Evolutionary conservation across 306 rosid species (phyloP).

Genomic region (Biancaea sappan): DNA sequence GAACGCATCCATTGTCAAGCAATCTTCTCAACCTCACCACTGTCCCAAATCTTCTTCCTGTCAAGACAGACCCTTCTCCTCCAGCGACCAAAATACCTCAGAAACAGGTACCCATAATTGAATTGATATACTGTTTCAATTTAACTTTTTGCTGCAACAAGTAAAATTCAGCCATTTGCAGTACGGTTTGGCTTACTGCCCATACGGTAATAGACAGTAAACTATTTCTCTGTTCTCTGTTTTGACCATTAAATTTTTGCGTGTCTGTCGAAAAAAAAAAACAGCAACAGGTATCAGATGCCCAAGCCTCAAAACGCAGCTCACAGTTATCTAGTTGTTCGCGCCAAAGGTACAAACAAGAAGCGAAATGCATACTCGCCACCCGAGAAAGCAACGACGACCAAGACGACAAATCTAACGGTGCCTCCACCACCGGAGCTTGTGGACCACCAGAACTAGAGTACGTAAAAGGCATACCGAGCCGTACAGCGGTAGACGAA

Average conservation of each 20-base stretch:
- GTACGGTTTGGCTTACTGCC: not conserved
- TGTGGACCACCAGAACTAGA: conserved; percentile 43
- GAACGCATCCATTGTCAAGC: too few relatives aligned
- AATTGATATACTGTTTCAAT: conserved; percentile 1
- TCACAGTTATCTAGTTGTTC: conserved; percentile 63
- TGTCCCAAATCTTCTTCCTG: conserved; percentile 55
- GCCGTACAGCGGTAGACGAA: conserved; percentile 51
- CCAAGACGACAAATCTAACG: conserved; percentile 40
- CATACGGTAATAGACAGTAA: not conserved
- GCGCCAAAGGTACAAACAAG: conserved; percentile 60
- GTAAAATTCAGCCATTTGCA: not conserved
- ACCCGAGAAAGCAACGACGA: conserved; percentile 33
- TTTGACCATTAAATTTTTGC: conserved; percentile 11
- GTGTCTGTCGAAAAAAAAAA: conserved; percentile 18
- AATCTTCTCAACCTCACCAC: conserved; percentile 48
- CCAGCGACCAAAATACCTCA: conserved; percentile 44
- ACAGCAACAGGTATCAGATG: conserved; percentile 35
- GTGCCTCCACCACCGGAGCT: conserved; percentile 37
- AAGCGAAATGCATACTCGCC: conserved; percentile 39
- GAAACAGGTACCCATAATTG: conserved; percentile 41
- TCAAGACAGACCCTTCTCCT: conserved; percentile 43
- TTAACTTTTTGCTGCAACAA: not conserved
- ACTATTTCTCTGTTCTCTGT: not conserved
- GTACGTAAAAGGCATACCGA: conserved; percentile 54
- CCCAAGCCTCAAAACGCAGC: conserved; percentile 48